Base-by-base conservation (phyloP, 345 rosid species). In the Eucalyptus grandis region DNA sequence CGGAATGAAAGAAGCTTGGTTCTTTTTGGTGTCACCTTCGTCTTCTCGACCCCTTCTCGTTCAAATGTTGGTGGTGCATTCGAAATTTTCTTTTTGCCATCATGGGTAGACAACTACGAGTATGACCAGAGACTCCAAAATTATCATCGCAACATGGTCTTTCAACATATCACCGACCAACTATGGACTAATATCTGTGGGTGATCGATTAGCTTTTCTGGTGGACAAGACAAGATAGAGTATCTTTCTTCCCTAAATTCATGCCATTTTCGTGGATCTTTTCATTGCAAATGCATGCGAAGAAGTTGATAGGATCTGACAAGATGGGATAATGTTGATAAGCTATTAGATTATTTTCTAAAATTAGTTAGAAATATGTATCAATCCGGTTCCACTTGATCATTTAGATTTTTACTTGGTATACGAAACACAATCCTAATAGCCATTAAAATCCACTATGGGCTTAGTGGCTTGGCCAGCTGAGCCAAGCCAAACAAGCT, bases 1-100 rank as follows among this genome's bases (percentile, higher is more conserved):
- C 80, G 77, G 90, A 93, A 81, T 92, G 91, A 92, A 15, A 88
- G 77, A 86, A 86, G 88, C 30, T 1, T 19, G 17, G 31, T 77
- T 60, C 37, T 37, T 11, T 50, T 65, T 62, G 53, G 5, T 12
- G 50, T 62, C 62, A 5, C n/a, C 43, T 56, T 87, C 9, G 21
- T 37, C 44, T 34, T 89, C 49, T 65, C 6, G 40, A 47, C 51
- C 49, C 34, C 50, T n/a, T 89, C 47, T 86, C 4, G 34, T 77
- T 77, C 83, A 77, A 77, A 49, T 30, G 58, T 40, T n/a, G 43
- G 2, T 6, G 47, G 83, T 21, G 46, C 47, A 77, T 37, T 77
- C 5, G 27, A 2, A 40, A 37, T 10, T 72, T 72, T 56, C 62
- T 10, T 77, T 77, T 37, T 19, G 26, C 14, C 24, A 37, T 40